These are phyloP conservation scores for Cystobasidium onofrii DNA, from an alignment of 768 basidiomycete species.

Conservation along the genomic window DNA sequence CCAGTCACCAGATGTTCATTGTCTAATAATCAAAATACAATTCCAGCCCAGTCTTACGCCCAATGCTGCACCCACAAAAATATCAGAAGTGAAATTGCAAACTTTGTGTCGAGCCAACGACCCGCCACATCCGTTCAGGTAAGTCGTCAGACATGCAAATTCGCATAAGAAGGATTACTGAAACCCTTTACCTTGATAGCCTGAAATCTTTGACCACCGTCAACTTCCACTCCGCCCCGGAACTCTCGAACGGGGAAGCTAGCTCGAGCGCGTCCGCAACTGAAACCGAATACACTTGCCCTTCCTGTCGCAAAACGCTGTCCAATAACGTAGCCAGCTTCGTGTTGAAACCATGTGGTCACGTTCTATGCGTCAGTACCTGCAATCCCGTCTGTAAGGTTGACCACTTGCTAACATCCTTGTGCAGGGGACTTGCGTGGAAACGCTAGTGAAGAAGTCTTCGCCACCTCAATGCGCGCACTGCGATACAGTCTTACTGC, in stretches of 20 bases:
- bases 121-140: slow-evolving; percentile 70
- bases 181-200: slow-evolving; percentile 47
- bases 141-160: no score
- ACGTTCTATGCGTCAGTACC: slow-evolving; percentile 62
- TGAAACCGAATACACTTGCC: slow-evolving; percentile 58
- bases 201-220: slow-evolving; percentile 75
- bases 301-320: slow-evolving; percentile 73
- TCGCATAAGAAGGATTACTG: no score
- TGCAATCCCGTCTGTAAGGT: neutral
- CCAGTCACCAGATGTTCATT: slow-evolving; percentile 22
- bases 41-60: slow-evolving; percentile 70
- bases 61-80: slow-evolving; percentile 58
- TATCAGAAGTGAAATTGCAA: slow-evolving; percentile 69
- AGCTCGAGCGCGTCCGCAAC: neutral
- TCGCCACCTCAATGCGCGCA: slow-evolving; percentile 67
- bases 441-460: slow-evolving; percentile 68
- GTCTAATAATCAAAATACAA: neutral
- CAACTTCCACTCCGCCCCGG: slow-evolving; percentile 54
- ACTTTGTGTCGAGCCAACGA: slow-evolving; percentile 78
- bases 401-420: neutral
- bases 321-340: slow-evolving; percentile 66
- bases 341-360: slow-evolving; percentile 79
- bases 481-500: slow-evolving; percentile 62
- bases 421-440: slow-evolving; percentile 63
- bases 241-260: slow-evolving; percentile 28